Evolutionary conservation across 345 rosid species (phyloP).

Genomic region (Psidium guajava): DNA sequence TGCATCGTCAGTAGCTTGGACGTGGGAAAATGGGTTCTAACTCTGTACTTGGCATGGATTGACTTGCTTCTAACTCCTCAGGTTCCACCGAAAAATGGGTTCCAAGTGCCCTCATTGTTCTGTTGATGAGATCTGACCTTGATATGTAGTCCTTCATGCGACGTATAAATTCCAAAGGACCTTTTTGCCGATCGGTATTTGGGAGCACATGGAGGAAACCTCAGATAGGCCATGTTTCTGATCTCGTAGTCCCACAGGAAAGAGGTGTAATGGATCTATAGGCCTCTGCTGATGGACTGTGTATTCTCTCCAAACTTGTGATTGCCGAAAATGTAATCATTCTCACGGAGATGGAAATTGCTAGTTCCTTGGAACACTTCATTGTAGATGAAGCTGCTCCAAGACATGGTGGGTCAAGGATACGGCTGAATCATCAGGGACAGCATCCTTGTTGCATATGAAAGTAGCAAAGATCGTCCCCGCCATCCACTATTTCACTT

Average conservation of each 20-base stretch:
- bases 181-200: constrained; percentile 59
- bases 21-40: constrained; percentile 24
- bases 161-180: constrained; percentile 54
- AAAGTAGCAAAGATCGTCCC: constrained; percentile 75
- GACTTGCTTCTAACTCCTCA: constrained; percentile 9
- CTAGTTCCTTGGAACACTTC: constrained; percentile 49
- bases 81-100: constrained; percentile 31
- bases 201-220: constrained; percentile 52
- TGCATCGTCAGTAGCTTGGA: constrained; percentile 24
- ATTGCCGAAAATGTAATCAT: constrained; percentile 79
- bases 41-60: neutral
- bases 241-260: constrained; percentile 67
- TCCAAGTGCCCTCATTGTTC: constrained; percentile 36
- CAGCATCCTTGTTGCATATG: constrained; percentile 68
- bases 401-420: constrained; percentile 80
- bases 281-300: constrained; percentile 57
- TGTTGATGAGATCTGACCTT: constrained; percentile 45
- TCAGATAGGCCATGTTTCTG: constrained; percentile 70
- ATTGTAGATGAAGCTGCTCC: constrained; percentile 60
- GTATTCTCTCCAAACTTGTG: constrained; percentile 86
- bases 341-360: constrained; percentile 74
- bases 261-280: constrained; percentile 88
- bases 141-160: constrained; percentile 54
- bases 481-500: constrained; percentile 61
- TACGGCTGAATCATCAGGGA: constrained; percentile 64